Percentiles rank a stretch among this genome's conserved stretches.
Evolutionary conservation across 805 yeast genomes (phyloP).

Genomic region (Tetrapisispora phaffii): DNA sequence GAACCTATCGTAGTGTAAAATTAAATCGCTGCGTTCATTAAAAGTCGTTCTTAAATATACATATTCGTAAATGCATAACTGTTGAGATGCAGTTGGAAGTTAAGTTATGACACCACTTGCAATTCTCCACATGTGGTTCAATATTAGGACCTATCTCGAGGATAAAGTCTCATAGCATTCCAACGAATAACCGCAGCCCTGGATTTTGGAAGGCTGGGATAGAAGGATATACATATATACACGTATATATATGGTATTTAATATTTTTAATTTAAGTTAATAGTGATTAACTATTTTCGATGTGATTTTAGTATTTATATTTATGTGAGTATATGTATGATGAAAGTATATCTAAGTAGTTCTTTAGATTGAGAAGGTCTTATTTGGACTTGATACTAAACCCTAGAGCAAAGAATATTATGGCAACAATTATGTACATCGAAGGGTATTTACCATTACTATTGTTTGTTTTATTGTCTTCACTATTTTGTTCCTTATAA

Average conservation of each 20-base stretch:
- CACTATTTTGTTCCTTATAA: background rate
- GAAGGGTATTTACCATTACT: conserved; percentile 8
- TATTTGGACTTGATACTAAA: conserved; percentile 22
- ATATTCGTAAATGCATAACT: background rate
- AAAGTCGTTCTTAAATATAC: background rate
- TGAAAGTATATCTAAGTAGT: background rate
- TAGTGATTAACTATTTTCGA: background rate
- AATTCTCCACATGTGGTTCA: too few species aligned
- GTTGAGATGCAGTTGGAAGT: background rate
- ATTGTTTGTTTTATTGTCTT: background rate
- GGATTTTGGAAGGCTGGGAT: too few species aligned
- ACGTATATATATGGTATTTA: background rate
- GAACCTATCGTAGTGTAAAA: conserved; percentile 7
- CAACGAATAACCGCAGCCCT: too few species aligned
- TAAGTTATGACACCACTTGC: too few species aligned
- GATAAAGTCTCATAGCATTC: too few species aligned
- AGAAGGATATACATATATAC: too few species aligned
- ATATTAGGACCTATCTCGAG: too few species aligned
- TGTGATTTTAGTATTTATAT: background rate
- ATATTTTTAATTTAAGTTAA: too few species aligned
- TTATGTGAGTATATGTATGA: background rate
- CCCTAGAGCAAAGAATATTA: conserved; percentile 26
- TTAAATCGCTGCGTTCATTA: background rate
- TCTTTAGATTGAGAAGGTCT: background rate
- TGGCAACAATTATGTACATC: conserved; percentile 29